These are phyloP conservation scores for Phylloporus arenicola DNA, from an alignment of 768 basidiomycete species.

Conservation along the genomic window DNA sequence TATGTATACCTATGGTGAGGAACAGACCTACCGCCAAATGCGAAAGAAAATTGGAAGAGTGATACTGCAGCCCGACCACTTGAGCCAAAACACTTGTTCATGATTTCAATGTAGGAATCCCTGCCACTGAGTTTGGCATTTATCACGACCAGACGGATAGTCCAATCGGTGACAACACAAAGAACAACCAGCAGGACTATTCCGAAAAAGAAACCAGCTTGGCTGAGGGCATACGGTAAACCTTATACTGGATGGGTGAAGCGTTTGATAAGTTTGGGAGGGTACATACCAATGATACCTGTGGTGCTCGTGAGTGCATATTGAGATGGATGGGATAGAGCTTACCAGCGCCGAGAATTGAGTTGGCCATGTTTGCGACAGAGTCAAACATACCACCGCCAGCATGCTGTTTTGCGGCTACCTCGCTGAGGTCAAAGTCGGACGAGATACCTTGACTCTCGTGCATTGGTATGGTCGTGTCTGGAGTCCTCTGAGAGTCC, in stretches of 20 bases:
- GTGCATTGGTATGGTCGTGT: slow-evolving; percentile 48
- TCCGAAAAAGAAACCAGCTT: slow-evolving; percentile 91
- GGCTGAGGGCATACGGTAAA: slow-evolving; percentile 88
- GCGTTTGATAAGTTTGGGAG: not conserved
- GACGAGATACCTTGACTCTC: slow-evolving; percentile 26
- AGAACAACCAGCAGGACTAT: slow-evolving; percentile 75
- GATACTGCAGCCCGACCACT: slow-evolving; percentile 92
- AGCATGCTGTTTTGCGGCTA: slow-evolving; percentile 58
- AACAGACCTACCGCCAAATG: slow-evolving; percentile 74
- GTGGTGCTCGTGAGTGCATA: slow-evolving; percentile 16
- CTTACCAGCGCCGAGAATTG: slow-evolving; percentile 87
- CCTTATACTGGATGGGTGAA: slow-evolving; percentile 40
- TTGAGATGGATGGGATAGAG: not conserved
- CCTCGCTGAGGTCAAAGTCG: slow-evolving; percentile 57
- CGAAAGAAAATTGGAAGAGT: slow-evolving; percentile 96
- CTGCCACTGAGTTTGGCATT: slow-evolving; percentile 95
- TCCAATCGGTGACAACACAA: slow-evolving; percentile 92
- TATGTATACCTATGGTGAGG: not conserved
- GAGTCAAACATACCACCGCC: slow-evolving; percentile 78
- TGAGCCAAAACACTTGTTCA: slow-evolving; percentile 88
- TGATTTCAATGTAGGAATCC: slow-evolving; percentile 89
- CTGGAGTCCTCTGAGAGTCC: slow-evolving; percentile 56
- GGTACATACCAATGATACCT: slow-evolving; percentile 68
- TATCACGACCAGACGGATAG: slow-evolving; percentile 89
- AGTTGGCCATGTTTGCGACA: slow-evolving; percentile 92